A percentile compares a stretch with the other conserved stretches of the same genome.
Conservation (phyloP, 768 basidiomycete species). For the Sarcomyxa edulis region DNA sequence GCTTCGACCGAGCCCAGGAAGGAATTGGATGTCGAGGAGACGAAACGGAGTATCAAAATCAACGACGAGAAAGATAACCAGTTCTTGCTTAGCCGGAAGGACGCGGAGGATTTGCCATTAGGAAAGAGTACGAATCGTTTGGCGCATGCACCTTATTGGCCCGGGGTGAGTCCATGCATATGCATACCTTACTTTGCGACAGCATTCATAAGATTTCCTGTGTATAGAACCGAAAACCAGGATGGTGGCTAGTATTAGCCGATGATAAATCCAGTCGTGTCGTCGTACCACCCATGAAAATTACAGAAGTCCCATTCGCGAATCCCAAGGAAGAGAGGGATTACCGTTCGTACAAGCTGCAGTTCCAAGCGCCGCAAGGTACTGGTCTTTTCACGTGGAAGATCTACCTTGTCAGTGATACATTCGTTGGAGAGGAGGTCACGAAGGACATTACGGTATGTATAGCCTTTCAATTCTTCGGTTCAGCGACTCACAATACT, state of each 20-base stretch:
- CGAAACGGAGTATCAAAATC: slow-evolving; percentile 36
- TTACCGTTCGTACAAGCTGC: slow-evolving; percentile 82
- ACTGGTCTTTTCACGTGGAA: slow-evolving; percentile 88
- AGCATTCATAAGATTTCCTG: slow-evolving; percentile 2
- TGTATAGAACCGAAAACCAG: slow-evolving; percentile 75
- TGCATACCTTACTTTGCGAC: background rate
- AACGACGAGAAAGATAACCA: slow-evolving; percentile 64
- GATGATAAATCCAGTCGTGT: slow-evolving; percentile 82
- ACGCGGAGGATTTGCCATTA: slow-evolving; percentile 56
- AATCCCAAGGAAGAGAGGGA: slow-evolving; percentile 42
- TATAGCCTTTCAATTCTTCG: slow-evolving; percentile 8
- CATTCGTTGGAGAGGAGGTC: slow-evolving; percentile 79
- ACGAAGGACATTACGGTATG: slow-evolving; percentile 67
- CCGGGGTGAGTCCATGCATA: slow-evolving; percentile 50
- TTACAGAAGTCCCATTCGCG: slow-evolving; percentile 74
- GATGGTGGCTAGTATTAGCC: slow-evolving; percentile 89
- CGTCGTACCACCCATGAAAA: slow-evolving; percentile 81
- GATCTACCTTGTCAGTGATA: slow-evolving; percentile 81
- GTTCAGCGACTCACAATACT: slow-evolving; percentile 8
- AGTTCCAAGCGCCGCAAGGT: slow-evolving; percentile 90
- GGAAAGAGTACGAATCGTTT: slow-evolving; percentile 38
- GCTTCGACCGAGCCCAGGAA: slow-evolving; percentile 18
- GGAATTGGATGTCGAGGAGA: slow-evolving; percentile 41
- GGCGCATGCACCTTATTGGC: slow-evolving; percentile 95
- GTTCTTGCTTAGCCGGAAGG: slow-evolving; percentile 59